Base-by-base conservation (phyloP, 1,284 basidiomycete species). In the Cryptococcus sp. region DNA sequence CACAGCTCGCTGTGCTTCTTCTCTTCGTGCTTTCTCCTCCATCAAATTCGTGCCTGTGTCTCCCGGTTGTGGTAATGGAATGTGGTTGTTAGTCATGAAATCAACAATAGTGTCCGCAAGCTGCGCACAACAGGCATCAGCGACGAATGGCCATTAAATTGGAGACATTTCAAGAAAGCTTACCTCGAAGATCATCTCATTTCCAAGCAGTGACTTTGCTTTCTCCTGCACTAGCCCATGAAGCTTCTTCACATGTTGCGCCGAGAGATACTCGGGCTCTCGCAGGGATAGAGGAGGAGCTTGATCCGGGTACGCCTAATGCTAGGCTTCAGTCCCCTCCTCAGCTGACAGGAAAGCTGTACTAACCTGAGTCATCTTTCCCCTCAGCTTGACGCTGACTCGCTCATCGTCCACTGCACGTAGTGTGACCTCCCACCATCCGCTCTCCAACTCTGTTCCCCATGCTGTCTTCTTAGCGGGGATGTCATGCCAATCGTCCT, bases 401-500 rank as follows among this genome's bases (percentile, higher is more conserved):
- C 72, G 59, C 45, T 58, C 56, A 47, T 74, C 75, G 11, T 72
- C 68, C 43, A 66, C 64, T 15, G 64, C 69, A 37, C 60, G 58
- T 17, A 78, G 59, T 29, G 50, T 62, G 19, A 78, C 69, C 50
- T 69, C 69, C 75, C 75, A 77, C 72, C 75, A 78, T 29, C 74
- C 74, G 15, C 54, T 61, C 48, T 77, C 72, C 5, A 63, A 59
- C 19, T 69, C 65, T 8, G 70, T 75, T 2, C 74, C 74, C 77
- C 77, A 79, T 63, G 73, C 73, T 50, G 76, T 76, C 48, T 72
- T 73, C 57, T 59, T 68, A 5, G 75, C 65, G 15, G 72, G 65
- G 23, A 77, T 60, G 53, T 77, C 76, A 46, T 66, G 63, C 75
- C 76, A 79, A 53, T 78, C 77, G 37, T 75, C 73, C 65, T 73